Evolutionary conservation across 2,329 filamentous ascomycete genomes (phyloP).

Genomic region (Venturia asperata): DNA sequence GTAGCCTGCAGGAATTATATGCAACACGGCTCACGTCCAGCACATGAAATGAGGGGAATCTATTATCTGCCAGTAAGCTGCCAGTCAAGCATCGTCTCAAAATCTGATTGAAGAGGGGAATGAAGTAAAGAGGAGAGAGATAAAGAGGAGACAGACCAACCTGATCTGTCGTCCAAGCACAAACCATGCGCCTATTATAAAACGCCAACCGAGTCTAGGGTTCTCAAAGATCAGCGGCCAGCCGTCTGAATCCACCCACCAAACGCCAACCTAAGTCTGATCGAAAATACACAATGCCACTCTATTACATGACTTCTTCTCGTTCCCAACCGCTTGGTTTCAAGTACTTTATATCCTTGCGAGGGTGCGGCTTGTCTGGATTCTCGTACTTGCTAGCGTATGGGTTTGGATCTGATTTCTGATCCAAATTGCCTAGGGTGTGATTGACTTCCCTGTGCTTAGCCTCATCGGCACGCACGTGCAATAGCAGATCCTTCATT

Average conservation of each 20-base stretch:
- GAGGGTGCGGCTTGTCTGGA: conserved; percentile 57
- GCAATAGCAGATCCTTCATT: conserved; percentile 81
- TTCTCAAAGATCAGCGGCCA: not conserved
- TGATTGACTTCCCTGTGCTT: conserved; percentile 85
- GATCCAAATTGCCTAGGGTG: conserved; percentile 80
- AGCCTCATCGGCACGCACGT: conserved; percentile 84
- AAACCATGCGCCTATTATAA: not conserved
- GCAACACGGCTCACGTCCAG: not conserved
- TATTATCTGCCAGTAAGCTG: conserved; percentile 5
- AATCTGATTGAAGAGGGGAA: not conserved
- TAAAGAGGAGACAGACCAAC: conserved; percentile 5
- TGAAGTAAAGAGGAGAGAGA: not conserved
- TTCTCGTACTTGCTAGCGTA: conserved; percentile 80
- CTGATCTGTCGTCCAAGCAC: not conserved
- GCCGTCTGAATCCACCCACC: not conserved
- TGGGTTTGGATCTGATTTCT: conserved; percentile 82
- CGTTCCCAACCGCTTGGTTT: conserved; percentile 75
- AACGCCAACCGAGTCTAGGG: not conserved
- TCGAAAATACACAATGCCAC: not conserved
- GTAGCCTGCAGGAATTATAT: not conserved
- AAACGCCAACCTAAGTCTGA: not conserved
- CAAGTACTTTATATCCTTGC: conserved; percentile 57
- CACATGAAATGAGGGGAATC: conserved; percentile 6
- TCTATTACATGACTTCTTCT: conserved; percentile 59
- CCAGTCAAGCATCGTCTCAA: not conserved